Evolutionary conservation across 164 flowering plant species (phyloP).

Genomic region (Umbilicus rupestris): DNA sequence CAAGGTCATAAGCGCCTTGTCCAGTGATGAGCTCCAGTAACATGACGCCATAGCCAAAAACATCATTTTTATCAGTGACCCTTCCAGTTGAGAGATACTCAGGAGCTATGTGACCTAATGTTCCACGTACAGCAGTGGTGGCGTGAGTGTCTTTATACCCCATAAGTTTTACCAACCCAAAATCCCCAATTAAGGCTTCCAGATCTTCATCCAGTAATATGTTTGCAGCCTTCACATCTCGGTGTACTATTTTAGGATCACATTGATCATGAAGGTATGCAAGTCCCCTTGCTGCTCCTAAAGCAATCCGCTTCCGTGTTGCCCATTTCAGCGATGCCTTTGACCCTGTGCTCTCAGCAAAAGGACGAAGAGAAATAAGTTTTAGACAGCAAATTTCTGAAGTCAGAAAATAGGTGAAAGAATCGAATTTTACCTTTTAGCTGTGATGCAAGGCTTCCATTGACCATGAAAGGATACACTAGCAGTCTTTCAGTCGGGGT

Average conservation of each 20-base stretch:
- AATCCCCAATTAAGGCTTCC: conserved; percentile 21
- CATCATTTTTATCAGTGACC: conserved; percentile 15
- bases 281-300: conserved; percentile 31
- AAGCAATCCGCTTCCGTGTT: conserved; percentile 21
- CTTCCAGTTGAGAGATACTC: conserved; percentile 17
- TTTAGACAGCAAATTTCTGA: background rate
- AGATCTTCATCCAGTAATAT: conserved; percentile 22
- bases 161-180: conserved; percentile 31
- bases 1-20: conserved; percentile 22
- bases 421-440: conserved; percentile 18
- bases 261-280: conserved; percentile 30
- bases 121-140: conserved; percentile 29
- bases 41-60: conserved; percentile 22
- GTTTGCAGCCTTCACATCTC: conserved; percentile 35
- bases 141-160: conserved; percentile 27
- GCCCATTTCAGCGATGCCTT: conserved; percentile 25
- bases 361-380: background rate
- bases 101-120: conserved; percentile 16
- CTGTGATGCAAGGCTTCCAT: conserved; percentile 31
- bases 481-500: conserved; percentile 28
- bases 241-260: conserved; percentile 27
- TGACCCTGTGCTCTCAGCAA: conserved; percentile 19
- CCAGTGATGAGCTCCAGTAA: conserved; percentile 24
- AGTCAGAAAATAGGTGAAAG: background rate
- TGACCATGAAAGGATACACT: conserved; percentile 29